Evolutionary conservation across 2,329 filamentous ascomycete species (phyloP).

Genomic region (Exophiala phaeomuriformis): DNA sequence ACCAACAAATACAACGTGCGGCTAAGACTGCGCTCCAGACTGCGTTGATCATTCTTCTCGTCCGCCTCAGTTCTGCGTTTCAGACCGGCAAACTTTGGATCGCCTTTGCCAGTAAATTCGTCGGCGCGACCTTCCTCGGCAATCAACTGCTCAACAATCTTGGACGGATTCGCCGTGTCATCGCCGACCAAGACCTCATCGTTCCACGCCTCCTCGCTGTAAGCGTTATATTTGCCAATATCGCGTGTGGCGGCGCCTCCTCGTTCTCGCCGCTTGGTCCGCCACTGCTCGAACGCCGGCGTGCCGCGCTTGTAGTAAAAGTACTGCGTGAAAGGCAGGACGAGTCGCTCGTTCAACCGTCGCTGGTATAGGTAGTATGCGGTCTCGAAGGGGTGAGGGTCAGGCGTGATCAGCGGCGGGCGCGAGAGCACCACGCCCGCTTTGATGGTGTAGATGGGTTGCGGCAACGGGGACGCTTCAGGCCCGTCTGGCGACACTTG

Average conservation of each 20-base stretch:
- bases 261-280: constrained; percentile 71
- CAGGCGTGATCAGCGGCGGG: constrained; percentile 75
- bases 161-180: constrained; percentile 55
- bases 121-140: constrained; percentile 59
- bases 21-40: constrained; percentile 71
- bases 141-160: constrained; percentile 62
- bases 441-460: constrained; percentile 42
- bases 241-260: constrained; percentile 69
- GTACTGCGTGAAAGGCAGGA: constrained; percentile 76
- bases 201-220: constrained; percentile 71
- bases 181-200: constrained; percentile 80
- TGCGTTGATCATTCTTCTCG: constrained; percentile 61
- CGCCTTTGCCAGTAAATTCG: constrained; percentile 47
- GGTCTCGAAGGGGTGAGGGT: constrained; percentile 80
- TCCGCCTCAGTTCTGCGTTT: constrained; percentile 70
- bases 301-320: constrained; percentile 95
- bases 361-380: constrained; percentile 96
- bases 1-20: constrained; percentile 84
- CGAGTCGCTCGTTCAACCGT: constrained; percentile 85
- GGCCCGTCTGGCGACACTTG: constrained; percentile 32
- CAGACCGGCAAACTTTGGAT: constrained; percentile 58
- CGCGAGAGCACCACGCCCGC: constrained; percentile 79
- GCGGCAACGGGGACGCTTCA: constrained; percentile 33
- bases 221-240: constrained; percentile 74
- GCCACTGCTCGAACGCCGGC: constrained; percentile 78